Percentiles rank a stretch among this genome's conserved stretches.
Conservation (phyloP, 108 stramenopile genomes). For the Halocafeteria seosinensis region DNA sequence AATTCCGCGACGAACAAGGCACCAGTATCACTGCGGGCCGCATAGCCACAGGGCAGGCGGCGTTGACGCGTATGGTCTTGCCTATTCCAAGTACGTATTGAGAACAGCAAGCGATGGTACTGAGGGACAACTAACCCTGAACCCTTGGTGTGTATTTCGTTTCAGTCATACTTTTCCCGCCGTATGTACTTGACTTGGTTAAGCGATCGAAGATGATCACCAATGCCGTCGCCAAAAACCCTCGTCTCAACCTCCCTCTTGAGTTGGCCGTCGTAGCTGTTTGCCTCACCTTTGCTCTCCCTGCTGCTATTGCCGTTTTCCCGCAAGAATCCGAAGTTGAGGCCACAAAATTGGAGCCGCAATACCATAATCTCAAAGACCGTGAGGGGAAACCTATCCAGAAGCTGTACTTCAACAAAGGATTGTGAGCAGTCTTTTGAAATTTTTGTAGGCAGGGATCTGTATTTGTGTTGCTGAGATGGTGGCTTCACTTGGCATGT, state of each 20-base stretch:
- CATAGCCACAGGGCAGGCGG: constrained; percentile 23
- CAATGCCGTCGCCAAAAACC: background rate
- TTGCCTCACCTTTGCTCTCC: constrained; percentile 11
- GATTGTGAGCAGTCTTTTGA: background rate
- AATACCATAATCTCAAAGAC: constrained; percentile 1
- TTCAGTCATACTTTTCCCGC: constrained; percentile 33
- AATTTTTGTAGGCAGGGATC: no score
- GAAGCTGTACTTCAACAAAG: background rate
- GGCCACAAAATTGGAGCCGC: constrained; percentile 7
- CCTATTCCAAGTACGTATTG: constrained; percentile 33
- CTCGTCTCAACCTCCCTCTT: constrained; percentile 17
- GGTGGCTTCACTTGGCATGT: no score
- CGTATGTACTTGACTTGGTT: constrained; percentile 20
- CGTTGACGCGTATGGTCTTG: constrained; percentile 26
- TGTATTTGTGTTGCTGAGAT: no score
- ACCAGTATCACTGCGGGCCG: constrained; percentile 24
- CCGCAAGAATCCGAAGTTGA: constrained; percentile 12
- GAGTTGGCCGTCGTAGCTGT: constrained; percentile 4
- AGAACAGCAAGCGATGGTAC: no score
- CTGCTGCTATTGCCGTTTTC: constrained; percentile 20
- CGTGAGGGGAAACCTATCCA: background rate
- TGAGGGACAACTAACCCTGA: no score
- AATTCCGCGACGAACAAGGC: constrained; percentile 19
- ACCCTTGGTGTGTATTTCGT: no score
- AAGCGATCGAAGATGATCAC: constrained; percentile 3